Base-by-base conservation (phyloP, 2,329 filamentous ascomycete genomes). In the Seiridium unicorne region DNA sequence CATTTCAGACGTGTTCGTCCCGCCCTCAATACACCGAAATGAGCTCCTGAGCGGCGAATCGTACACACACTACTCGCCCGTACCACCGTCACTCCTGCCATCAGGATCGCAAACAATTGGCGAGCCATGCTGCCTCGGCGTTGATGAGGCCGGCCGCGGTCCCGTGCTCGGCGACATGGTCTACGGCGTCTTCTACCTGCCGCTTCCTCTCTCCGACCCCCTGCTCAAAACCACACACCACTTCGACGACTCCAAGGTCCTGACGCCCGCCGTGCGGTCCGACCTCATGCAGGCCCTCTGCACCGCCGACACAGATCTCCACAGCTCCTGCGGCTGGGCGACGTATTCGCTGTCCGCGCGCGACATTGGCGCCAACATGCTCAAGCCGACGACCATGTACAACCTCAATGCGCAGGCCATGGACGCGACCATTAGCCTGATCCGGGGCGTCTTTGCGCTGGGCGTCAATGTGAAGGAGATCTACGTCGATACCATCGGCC, bases 391-490 rank as follows among this genome's bases (percentile, higher is more conserved):
- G 7, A 78, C 79, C 6, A 73, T 80, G 3, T 96, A 97, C 78
- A 99, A 99, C 73, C 85, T 99, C 65, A 99, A 99, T 73, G 92
- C 93, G 4, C 95, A 99, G 76, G 94, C 94, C 18, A 90, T 95
- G 86, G 93, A 97, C 74, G 91, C 94, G 3, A 98, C 94, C 0
- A 86, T 96, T 32, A 85, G 85, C 44, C 81, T 99, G 57, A 94
- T 98, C 69, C 81, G 86, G 59, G 88, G 87, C 42, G 90, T 97
- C 3, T 83, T 95, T 42, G 87, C 86, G 7, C 81, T 83, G 26
- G 91, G 92, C 42, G 90, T 98, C 63, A 93, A 96, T 73, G 81
- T 98, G 4, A 84, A 82, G 60, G 92, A 97, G 74, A 91, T 99
- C 56, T 99, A 93, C 74, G 93, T 99, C 72, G 94, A 99, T 77